Evolutionary conservation across 371 early-diverging fungal species (phyloP).

Genomic region (Coemansia sp.): DNA sequence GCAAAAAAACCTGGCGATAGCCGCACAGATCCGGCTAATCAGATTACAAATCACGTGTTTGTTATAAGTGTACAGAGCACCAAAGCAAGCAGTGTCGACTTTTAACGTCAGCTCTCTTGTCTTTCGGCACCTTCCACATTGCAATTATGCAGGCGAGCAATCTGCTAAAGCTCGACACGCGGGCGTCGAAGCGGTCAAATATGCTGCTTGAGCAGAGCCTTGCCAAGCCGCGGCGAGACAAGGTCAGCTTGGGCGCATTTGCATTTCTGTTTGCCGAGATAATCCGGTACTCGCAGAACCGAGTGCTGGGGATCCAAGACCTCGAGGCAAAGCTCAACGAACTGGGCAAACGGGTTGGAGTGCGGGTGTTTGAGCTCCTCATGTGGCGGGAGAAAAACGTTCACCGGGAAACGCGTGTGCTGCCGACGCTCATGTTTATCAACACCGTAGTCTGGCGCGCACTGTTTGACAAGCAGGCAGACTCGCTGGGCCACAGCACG

Average conservation of each 20-base stretch:
- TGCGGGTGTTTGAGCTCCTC: conserved; percentile 79
- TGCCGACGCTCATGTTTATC: conserved; percentile 85
- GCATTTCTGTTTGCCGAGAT: conserved; percentile 93
- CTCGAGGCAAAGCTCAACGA: conserved; percentile 92
- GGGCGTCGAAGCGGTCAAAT: conserved; percentile 36
- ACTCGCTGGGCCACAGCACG: conserved; percentile 90
- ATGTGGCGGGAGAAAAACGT: conserved; percentile 82
- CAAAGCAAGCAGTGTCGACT: not conserved
- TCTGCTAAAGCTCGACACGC: conserved; percentile 34
- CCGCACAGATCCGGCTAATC: too few relatives aligned
- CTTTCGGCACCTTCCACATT: not conserved
- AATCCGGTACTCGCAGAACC: conserved; percentile 91
- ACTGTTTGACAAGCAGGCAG: conserved; percentile 91
- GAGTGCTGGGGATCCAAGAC: conserved; percentile 91
- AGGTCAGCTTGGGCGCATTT: conserved; percentile 78
- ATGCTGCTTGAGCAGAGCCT: conserved; percentile 40
- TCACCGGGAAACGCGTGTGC: conserved; percentile 84
- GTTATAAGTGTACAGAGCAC: too few relatives aligned
- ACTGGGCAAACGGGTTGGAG: conserved; percentile 91
- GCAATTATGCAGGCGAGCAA: conserved; percentile 10
- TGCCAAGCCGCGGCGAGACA: conserved; percentile 33
- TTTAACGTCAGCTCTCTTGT: not conserved
- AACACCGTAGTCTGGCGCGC: conserved; percentile 90
- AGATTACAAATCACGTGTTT: too few relatives aligned
- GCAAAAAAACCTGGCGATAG: too few relatives aligned